Evolutionary conservation across 495 filamentous ascomycete genomes (phyloP), one percentile per base, ranked within the genome.

Genomic region (Penicillium argentinense): DNA sequence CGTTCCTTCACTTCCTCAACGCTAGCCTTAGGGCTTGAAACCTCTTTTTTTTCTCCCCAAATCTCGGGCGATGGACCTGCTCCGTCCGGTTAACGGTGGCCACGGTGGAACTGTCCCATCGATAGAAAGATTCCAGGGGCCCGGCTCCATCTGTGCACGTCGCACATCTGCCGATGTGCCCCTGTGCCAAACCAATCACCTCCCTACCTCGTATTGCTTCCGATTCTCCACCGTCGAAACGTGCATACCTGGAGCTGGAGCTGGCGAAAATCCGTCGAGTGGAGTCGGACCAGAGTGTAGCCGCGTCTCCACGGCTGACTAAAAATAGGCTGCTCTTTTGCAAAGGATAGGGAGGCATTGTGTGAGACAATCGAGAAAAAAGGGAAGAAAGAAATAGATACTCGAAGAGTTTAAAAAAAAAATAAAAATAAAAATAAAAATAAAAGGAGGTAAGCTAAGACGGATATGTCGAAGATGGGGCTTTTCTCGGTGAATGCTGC

Each of bases 91-190:
- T 12, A n/a, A 9, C 23, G 34, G 18, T 22, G 16, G 34, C 19
- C 17, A 37, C 5, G 14, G 16, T 22, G 2, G n/a, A 38, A 23
- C n/a, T n/a, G n/a, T n/a, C n/a, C n/a, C n/a, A n/a, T n/a, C n/a
- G n/a, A 26, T 26, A 40, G 24, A 25, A 8, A 27, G n/a, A 21
- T 14, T 47, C 33, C 25, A 19, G 13, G 29, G 22, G 21, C 6
- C 1, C 29, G 29, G 30, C 32, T 28, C 19, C 42, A 27, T 45
- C 42, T 24, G 22, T 34, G 21, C 13, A n/a, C 14, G 33, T 39
- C 34, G 34, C 34, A 29, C 25, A 47, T 47, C 44, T 47, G 33
- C 44, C 44, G 34, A 47, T 29, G 26, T 29, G 25, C 25, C 43
- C 44, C 44, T 34, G n/a, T 36, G 29, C 43, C 32, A 24, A 26